phyloP scores from a whole-genome alignment of 352 stramenopile species.

The Phytophthora citricola region DNA sequence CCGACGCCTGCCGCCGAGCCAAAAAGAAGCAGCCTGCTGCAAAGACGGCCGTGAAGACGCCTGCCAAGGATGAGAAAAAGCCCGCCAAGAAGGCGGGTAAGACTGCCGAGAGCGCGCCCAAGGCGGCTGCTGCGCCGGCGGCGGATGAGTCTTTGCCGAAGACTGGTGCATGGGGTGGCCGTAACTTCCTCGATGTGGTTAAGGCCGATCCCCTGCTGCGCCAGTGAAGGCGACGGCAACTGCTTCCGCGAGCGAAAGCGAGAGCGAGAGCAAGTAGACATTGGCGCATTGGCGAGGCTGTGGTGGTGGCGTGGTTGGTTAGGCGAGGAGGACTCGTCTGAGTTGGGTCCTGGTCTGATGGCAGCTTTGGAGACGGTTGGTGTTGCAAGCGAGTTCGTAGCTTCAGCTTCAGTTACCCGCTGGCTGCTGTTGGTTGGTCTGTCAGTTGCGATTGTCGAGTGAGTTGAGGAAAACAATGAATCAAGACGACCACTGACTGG shows the following conservation, averaged over 20 bases:
- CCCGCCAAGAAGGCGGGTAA: constrained; percentile 50
- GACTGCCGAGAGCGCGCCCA: constrained; percentile 29
- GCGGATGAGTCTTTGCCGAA: constrained; percentile 63
- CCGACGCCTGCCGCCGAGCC: constrained; percentile 37
- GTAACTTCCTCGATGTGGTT: constrained; percentile 86
- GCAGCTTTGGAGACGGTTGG: constrained; percentile 12
- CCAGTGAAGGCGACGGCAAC: constrained; percentile 39
- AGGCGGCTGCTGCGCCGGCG: constrained; percentile 27
- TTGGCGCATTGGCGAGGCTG: constrained; percentile 18
- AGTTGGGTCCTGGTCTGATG: constrained; percentile 24
- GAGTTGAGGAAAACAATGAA: constrained; percentile 45
- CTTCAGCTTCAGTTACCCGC: constrained; percentile 10
- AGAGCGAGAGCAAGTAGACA: constrained; percentile 61
- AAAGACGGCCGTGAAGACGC: constrained; percentile 42
- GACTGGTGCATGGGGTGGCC: constrained; percentile 77
- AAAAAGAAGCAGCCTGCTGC: constrained; percentile 59
- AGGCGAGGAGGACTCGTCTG: constrained; percentile 30
- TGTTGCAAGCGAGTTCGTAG: constrained; percentile 11
- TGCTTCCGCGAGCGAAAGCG: constrained; percentile 46
- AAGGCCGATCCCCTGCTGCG: constrained; percentile 71
- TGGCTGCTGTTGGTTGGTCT: constrained; percentile 30
- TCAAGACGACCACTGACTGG: constrained; percentile 29
- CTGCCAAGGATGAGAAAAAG: constrained; percentile 57
- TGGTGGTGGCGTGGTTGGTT: constrained; percentile 28
- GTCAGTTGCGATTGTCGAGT: constrained; percentile 34